Base-by-base conservation (phyloP, 2,329 filamentous ascomycete species). In the Monilinia fructicola region DNA sequence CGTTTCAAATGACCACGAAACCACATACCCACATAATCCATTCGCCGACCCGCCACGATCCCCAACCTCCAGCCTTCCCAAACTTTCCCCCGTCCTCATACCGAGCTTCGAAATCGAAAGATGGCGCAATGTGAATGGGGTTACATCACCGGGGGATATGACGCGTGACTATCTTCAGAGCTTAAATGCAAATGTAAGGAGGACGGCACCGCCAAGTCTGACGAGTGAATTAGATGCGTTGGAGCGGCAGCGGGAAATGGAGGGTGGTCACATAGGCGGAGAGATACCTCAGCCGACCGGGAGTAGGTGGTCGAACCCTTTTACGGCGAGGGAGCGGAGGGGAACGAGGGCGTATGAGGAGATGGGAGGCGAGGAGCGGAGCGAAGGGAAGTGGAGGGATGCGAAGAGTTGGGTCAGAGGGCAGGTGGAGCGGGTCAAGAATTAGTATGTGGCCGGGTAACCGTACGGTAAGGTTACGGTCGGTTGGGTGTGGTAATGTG, bases 121-220 rank as follows among this genome's bases (percentile, higher is more conserved):
- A 44, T 44, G 26, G 16, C 16, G 38, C 23, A 26, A 28, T 42
- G 23, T 26, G 18, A 26, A 23, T 11, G 26, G 42, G 26, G 35
- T 38, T 7, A 26, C 23, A 26, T 44, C 38, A 5, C 23, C 54
- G 18, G 54, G 54, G 28, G 38, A 44, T 44, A 28, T 58, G 23
- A 58, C 38, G 35, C 26, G 16, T 21, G n/a, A 58, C 6, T 12
- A 58, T 52, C 12, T 44, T 1, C 54, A 16, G 18, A 40, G 23
- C 31, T 35, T 35, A 35, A 35, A 35, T 42, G 42, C 16, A 28
- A 21, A 9, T 6, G 23, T 23, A 52, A 44, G 38, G 54, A 71
- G 54, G 58, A 42, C 18, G 72, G 74, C 0, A 14, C 40, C 42
- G 67, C 74, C 31, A 62, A 74, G 18, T 75, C 72, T 62, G 70